phyloP scores from a whole-genome alignment of 2,329 filamentous ascomycete genomes.

The Teratosphaeriaceae sp. region DNA sequence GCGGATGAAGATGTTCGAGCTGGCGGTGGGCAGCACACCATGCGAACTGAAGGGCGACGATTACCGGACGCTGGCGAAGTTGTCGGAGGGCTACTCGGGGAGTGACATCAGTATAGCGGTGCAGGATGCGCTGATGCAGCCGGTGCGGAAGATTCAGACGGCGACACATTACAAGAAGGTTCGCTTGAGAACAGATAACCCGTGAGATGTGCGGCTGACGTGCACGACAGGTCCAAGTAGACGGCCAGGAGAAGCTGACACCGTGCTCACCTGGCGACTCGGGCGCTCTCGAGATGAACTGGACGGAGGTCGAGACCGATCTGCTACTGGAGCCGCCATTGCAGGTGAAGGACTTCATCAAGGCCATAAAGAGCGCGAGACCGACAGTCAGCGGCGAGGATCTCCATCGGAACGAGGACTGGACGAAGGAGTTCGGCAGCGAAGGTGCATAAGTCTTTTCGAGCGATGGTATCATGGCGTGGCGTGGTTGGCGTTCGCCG shows the following conservation, averaged over 20 bases:
- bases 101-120: conserved; percentile 95
- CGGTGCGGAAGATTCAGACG: conserved; percentile 91
- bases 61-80: conserved; percentile 68
- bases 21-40: conserved; percentile 87
- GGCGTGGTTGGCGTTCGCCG: no score
- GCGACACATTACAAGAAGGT: conserved; percentile 97
- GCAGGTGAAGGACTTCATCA: conserved; percentile 84
- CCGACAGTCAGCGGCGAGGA: conserved; percentile 89
- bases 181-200: conserved; percentile 16
- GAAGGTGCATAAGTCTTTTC: conserved; percentile 70
- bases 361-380: conserved; percentile 79
- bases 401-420: conserved; percentile 75
- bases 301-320: conserved; percentile 79
- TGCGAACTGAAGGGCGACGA: conserved; percentile 74
- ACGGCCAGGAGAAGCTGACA: conserved; percentile 62
- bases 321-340: conserved; percentile 80
- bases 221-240: conserved; percentile 56
- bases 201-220: background rate
- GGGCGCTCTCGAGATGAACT: conserved; percentile 86
- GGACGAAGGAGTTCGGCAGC: conserved; percentile 94
- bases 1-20: conserved; percentile 89
- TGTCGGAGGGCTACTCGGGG: conserved; percentile 91
- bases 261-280: conserved; percentile 90
- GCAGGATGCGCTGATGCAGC: conserved; percentile 95
- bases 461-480: no score